Evolutionary conservation across 768 basidiomycete species (phyloP).

Genomic region (Phanerodontia chrysosporium): DNA sequence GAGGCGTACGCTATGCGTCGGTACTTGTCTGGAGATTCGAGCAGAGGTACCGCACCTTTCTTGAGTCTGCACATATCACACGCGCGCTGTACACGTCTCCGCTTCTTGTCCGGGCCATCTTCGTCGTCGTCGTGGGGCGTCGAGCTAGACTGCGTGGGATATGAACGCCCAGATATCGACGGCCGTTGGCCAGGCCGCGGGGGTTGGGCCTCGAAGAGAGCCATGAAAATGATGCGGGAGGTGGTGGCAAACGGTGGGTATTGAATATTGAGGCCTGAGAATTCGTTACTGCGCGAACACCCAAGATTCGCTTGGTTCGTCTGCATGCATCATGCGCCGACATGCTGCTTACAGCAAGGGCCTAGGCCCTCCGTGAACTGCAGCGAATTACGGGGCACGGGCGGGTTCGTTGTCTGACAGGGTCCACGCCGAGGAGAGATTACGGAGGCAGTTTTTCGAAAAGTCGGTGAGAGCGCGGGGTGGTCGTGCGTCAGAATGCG

Average conservation of each 20-base stretch:
- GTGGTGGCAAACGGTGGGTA: background rate
- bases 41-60: constrained; percentile 5
- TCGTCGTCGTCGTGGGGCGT: background rate
- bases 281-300: background rate
- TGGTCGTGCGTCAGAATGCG: background rate
- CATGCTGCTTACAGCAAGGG: background rate
- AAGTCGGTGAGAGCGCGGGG: background rate
- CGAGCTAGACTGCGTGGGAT: background rate
- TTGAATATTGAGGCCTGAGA: background rate
- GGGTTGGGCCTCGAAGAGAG: constrained; percentile 3
- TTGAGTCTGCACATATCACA: constrained; percentile 16
- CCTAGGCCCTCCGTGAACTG: background rate
- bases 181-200: constrained; percentile 4
- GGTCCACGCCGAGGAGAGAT: background rate
- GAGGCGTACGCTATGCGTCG: too few relatives aligned
- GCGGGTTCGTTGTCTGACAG: background rate
- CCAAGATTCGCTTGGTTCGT: background rate
- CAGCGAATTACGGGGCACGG: too few relatives aligned
- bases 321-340: background rate
- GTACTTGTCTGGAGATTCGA: background rate
- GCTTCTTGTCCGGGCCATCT: constrained; percentile 7
- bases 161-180: background rate
- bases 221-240: background rate
- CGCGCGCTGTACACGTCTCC: constrained; percentile 10
- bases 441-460: background rate